These are phyloP conservation scores for Amaranthus tricolor DNA, from an alignment of 179 eudicot species.

Conservation along the genomic window DNA sequence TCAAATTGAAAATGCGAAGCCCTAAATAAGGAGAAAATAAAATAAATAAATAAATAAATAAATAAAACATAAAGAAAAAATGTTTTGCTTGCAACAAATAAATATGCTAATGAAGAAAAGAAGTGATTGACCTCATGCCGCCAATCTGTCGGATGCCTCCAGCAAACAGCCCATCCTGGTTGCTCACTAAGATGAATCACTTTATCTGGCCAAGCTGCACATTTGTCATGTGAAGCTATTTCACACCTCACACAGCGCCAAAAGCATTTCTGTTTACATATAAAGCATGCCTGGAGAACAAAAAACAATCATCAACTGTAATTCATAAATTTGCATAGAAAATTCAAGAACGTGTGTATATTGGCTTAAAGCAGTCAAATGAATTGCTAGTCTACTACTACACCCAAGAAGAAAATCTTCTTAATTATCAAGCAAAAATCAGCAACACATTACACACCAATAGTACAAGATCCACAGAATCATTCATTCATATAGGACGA, in stretches of 20 bases:
- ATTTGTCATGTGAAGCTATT: conserved; percentile 75
- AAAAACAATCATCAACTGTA: conserved; percentile 13
- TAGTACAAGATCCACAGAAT: background rate
- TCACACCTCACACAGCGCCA: conserved; percentile 87
- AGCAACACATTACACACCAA: background rate
- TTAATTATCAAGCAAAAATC: background rate
- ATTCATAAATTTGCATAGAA: background rate
- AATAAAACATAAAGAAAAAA: background rate
- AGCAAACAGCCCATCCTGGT: conserved; percentile 76
- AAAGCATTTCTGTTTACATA: conserved; percentile 60
- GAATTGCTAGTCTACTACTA: background rate
- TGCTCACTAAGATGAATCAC: conserved; percentile 48
- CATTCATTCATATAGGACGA: background rate
- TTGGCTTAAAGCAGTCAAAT: background rate
- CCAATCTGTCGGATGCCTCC: conserved; percentile 84
- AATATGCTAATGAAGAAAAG: conserved; percentile 44
- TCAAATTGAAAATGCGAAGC: background rate
- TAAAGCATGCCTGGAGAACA: conserved; percentile 62
- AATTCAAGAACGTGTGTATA: background rate
- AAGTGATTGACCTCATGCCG: conserved; percentile 72
- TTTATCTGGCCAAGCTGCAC: conserved; percentile 81
- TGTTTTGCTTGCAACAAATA: conserved; percentile 6
- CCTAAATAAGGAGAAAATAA: background rate
- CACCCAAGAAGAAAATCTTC: background rate
- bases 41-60: background rate